A percentile compares a stretch with the other conserved stretches of the same genome.
These are phyloP conservation scores for Turnera subulata DNA, from an alignment of 345 rosid genomes.

Conservation along the genomic window DNA sequence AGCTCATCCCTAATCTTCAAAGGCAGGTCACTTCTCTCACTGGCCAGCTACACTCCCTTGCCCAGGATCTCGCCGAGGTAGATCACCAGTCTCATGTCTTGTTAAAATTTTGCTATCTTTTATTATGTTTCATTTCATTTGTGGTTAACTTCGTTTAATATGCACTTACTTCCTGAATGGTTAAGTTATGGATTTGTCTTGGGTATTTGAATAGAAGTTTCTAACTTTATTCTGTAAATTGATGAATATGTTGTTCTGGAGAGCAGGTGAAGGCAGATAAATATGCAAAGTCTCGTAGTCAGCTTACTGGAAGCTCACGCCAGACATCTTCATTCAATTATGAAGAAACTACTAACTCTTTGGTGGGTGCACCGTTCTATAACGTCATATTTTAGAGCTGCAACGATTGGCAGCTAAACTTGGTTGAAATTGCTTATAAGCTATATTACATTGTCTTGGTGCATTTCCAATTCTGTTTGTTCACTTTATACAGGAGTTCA, in stretches of 20 bases:
- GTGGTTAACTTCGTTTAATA: too few species aligned
- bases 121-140: too few species aligned
- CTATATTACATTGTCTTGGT: too few species aligned
- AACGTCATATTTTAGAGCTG: not conserved
- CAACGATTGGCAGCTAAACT: not conserved
- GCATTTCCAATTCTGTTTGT: not conserved
- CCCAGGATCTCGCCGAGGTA: slow-evolving; percentile 83
- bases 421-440: not conserved
- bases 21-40: slow-evolving; percentile 84
- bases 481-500: slow-evolving; percentile 49
- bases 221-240: not conserved
- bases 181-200: too few species aligned
- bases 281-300: slow-evolving; percentile 36
- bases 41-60: slow-evolving; percentile 76
- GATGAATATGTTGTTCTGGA: not conserved
- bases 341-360: slow-evolving; percentile 61
- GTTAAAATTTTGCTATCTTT: too few species aligned
- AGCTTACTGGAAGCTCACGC: slow-evolving; percentile 39
- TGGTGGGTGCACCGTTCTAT: slow-evolving; percentile 11
- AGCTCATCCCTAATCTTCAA: slow-evolving; percentile 72
- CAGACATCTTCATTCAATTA: slow-evolving; percentile 46
- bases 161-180: too few species aligned
- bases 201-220: too few species aligned
- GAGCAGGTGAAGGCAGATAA: slow-evolving; percentile 82
- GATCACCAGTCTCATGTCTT: too few species aligned